A percentile compares a stretch with the other conserved stretches of the same genome.
Evolutionary conservation across 768 basidiomycete species (phyloP).

Genomic region (Cantharellus anzutake): DNA sequence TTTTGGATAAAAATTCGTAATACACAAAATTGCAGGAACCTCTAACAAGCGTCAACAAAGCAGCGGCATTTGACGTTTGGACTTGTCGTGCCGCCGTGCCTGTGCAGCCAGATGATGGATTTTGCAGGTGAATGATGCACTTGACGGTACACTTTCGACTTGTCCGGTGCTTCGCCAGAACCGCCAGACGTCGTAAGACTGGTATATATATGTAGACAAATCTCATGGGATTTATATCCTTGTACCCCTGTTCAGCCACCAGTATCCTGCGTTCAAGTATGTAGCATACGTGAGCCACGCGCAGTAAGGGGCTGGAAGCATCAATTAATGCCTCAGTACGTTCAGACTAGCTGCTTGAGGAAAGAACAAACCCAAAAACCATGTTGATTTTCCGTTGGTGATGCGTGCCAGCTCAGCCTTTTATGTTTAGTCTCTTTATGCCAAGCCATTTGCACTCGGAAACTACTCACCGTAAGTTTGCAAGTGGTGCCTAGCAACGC

Average conservation of each 20-base stretch:
- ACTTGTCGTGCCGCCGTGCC: too few relatives aligned
- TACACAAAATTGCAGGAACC: too few relatives aligned
- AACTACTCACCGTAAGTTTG: not conserved
- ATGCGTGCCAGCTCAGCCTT: conserved; percentile 28
- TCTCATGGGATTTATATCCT: too few relatives aligned
- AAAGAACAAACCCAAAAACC: conserved; percentile 21
- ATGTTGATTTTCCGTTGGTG: conserved; percentile 29
- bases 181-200: too few relatives aligned
- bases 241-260: conserved; percentile 29
- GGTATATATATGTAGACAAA: too few relatives aligned
- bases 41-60: too few relatives aligned
- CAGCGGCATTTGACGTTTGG: too few relatives aligned
- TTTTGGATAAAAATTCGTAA: too few relatives aligned
- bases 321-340: not conserved
- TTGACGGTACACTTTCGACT: too few relatives aligned
- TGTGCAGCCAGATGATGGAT: too few relatives aligned
- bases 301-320: conserved; percentile 32
- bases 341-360: not conserved
- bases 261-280: conserved; percentile 48
- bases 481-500: conserved; percentile 23
- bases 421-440: not conserved
- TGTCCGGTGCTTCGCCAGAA: too few relatives aligned
- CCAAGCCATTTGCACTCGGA: not conserved
- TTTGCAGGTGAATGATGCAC: too few relatives aligned
- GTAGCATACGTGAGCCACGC: conserved; percentile 47